Percentiles rank a stretch among this genome's conserved stretches.
These are phyloP conservation scores for Panaeolus cyanescens DNA, from an alignment of 768 basidiomycete species.

Conservation along the genomic window DNA sequence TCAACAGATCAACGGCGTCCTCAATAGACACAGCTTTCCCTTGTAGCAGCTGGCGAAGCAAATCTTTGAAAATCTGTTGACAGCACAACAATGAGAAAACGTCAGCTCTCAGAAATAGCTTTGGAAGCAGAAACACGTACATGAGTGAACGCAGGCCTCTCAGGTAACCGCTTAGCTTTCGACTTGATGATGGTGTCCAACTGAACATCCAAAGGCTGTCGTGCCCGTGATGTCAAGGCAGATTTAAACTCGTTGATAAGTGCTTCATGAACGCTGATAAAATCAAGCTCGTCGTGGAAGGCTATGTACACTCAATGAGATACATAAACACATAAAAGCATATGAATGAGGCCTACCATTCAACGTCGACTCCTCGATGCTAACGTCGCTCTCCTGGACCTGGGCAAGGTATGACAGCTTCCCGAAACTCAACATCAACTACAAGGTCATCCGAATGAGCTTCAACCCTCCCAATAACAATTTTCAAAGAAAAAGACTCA, in stretches of 20 bases:
- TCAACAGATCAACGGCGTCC: slow-evolving; percentile 80
- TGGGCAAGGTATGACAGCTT: slow-evolving; percentile 85
- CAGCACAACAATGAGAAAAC: neutral
- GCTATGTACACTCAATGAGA: slow-evolving; percentile 37
- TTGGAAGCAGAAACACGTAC: slow-evolving; percentile 36
- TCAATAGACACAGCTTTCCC: slow-evolving; percentile 77
- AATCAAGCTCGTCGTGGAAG: slow-evolving; percentile 86
- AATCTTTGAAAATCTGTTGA: slow-evolving; percentile 65
- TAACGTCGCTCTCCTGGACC: slow-evolving; percentile 57
- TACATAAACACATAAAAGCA: neutral
- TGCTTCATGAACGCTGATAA: slow-evolving; percentile 80
- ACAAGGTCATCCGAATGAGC: slow-evolving; percentile 4
- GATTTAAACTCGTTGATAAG: slow-evolving; percentile 64
- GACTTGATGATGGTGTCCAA: slow-evolving; percentile 60
- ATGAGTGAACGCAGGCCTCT: slow-evolving; percentile 52
- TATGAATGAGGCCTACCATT: slow-evolving; percentile 45
- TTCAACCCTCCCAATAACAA: neutral
- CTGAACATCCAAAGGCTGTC: slow-evolving; percentile 68
- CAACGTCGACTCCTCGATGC: slow-evolving; percentile 50
- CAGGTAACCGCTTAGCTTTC: slow-evolving; percentile 49
- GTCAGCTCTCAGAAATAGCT: neutral
- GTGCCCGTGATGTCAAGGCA: slow-evolving; percentile 50
- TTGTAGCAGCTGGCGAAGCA: slow-evolving; percentile 69
- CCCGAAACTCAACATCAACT: slow-evolving; percentile 92
- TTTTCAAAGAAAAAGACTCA: slow-evolving; percentile 35